Conservation (phyloP, 1,284 basidiomycete species). For the Chondrostereum purpureum region DNA sequence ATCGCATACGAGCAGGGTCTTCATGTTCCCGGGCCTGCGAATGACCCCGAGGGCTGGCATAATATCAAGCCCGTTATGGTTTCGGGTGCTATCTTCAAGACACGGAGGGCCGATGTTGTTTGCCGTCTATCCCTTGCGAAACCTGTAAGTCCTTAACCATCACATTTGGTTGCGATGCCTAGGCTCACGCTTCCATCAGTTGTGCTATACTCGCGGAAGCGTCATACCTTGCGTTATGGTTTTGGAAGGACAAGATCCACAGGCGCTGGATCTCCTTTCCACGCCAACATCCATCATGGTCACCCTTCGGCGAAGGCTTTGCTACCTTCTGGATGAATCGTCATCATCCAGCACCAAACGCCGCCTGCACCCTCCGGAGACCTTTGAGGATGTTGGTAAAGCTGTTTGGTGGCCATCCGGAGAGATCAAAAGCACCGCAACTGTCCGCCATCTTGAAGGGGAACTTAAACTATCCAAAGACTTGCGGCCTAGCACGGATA, state of each 20-base stretch:
- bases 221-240: constrained; percentile 38
- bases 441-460: constrained; percentile 36
- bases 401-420: constrained; percentile 42
- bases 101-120: constrained; percentile 32
- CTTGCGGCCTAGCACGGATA: constrained; percentile 37
- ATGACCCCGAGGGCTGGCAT: constrained; percentile 44
- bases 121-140: constrained; percentile 39
- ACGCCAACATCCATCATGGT: constrained; percentile 33
- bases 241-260: constrained; percentile 31
- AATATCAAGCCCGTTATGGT: constrained; percentile 29
- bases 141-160: constrained; percentile 27
- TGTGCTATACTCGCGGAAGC: constrained; percentile 42
- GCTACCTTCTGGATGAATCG: constrained; percentile 31
- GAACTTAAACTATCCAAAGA: constrained; percentile 44
- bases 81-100: constrained; percentile 34
- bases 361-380: constrained; percentile 31
- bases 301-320: constrained; percentile 36
- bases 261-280: constrained; percentile 37
- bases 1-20: constrained; percentile 39
- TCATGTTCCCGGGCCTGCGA: constrained; percentile 34
- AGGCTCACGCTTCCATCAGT: constrained; percentile 20
- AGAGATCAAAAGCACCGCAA: constrained; percentile 19
- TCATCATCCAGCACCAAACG: constrained; percentile 24
- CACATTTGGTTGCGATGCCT: background rate
- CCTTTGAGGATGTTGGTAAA: constrained; percentile 30